Percentiles rank a stretch among this genome's conserved stretches.
These are phyloP conservation scores for Glycine tomentella DNA, from an alignment of 306 rosid genomes.

Conservation along the genomic window DNA sequence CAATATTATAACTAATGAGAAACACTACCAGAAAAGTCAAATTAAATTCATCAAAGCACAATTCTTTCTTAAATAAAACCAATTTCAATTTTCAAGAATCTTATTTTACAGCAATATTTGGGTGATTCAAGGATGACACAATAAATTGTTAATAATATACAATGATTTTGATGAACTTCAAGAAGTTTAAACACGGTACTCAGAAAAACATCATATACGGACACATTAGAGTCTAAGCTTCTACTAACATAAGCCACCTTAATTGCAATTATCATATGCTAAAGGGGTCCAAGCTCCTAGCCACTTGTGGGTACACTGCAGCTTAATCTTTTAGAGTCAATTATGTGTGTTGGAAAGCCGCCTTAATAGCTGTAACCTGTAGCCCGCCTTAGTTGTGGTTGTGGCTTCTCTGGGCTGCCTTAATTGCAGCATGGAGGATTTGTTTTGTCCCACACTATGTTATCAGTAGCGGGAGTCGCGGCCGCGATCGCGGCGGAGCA, in stretches of 20 bases:
- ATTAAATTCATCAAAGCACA: constrained; percentile 34
- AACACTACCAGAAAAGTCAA: constrained; percentile 4
- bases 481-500: too few species aligned
- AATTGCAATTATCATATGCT: background rate
- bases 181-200: background rate
- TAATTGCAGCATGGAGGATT: background rate
- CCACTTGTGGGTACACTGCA: background rate
- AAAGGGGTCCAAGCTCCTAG: background rate
- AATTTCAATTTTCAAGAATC: constrained; percentile 12
- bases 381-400: too few species aligned
- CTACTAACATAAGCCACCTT: background rate
- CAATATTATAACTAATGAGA: constrained; percentile 42
- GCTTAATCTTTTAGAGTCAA: background rate
- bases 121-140: constrained; percentile 19
- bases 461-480: too few species aligned
- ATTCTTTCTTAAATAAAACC: background rate
- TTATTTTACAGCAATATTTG: background rate
- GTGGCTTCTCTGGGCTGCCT: background rate
- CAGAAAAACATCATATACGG: background rate
- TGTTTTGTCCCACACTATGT: background rate
- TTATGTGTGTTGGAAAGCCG: background rate
- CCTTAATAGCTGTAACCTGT: too few species aligned
- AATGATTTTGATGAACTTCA: constrained; percentile 20
- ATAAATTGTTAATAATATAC: background rate
- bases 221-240: background rate